Conservation (phyloP, 305 asterid species). For the Galium porrigens region DNA sequence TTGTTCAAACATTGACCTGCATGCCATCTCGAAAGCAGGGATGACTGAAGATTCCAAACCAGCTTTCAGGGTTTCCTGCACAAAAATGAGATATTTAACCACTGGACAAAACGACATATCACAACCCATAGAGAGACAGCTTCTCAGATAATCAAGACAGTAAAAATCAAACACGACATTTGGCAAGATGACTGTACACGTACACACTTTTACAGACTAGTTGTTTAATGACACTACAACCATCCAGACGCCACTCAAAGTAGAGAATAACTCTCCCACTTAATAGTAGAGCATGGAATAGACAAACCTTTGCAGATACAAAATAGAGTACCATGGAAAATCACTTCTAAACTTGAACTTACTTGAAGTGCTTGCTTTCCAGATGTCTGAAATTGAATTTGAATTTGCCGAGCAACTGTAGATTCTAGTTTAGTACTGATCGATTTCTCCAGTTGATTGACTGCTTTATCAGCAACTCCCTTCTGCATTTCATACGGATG, state of each 20-base stretch:
- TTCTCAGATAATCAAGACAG: not conserved
- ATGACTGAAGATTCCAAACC: constrained; percentile 62
- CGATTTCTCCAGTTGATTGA: constrained; percentile 68
- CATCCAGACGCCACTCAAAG: not conserved
- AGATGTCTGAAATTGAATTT: constrained; percentile 72
- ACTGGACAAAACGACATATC: not conserved
- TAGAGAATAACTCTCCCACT: not conserved
- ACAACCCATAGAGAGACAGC: not conserved
- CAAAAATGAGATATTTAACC: not conserved
- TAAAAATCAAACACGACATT: not conserved
- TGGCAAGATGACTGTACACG: not conserved
- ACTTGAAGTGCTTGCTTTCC: constrained; percentile 96
- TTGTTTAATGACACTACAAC: not conserved
- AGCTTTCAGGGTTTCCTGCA: constrained; percentile 69
- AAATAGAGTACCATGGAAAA: not conserved
- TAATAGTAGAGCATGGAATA: no score
- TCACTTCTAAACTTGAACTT: constrained; percentile 5
- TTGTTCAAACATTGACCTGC: constrained; percentile 83
- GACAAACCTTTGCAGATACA: not conserved
- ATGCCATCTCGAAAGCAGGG: constrained; percentile 81
- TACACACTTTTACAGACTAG: not conserved
- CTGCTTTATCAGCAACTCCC: constrained; percentile 81
- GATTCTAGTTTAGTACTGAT: constrained; percentile 69
- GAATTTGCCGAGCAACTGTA: constrained; percentile 66
- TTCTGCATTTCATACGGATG: constrained; percentile 38